phyloP scores from a whole-genome alignment of 192 early-diverging fungal species.

The Coemansia sp. region DNA sequence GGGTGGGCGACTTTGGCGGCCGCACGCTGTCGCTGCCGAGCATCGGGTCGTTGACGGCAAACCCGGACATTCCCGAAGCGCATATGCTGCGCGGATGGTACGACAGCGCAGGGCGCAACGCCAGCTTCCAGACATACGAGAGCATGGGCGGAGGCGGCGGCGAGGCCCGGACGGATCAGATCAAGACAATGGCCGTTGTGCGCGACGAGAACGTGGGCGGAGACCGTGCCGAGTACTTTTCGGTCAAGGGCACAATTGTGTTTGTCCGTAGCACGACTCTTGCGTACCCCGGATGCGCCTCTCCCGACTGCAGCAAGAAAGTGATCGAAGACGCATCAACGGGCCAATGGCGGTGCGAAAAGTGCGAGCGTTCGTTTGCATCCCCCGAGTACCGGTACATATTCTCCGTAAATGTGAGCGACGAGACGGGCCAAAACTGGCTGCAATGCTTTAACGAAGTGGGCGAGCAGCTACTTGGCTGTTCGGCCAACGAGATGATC shows the following conservation, averaged over 20 bases:
- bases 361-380: conserved; percentile 71
- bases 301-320: conserved; percentile 84
- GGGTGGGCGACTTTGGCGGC: conserved; percentile 86
- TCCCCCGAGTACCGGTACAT: conserved; percentile 84
- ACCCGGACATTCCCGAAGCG: conserved; percentile 79
- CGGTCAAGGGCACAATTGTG: conserved; percentile 65
- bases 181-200: conserved; percentile 68
- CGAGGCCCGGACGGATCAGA: conserved; percentile 21
- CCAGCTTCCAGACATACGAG: conserved; percentile 39
- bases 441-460: conserved; percentile 85
- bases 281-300: conserved; percentile 85
- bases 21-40: conserved; percentile 58
- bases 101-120: conserved; percentile 37
- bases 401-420: conserved; percentile 65
- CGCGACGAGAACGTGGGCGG: conserved; percentile 70
- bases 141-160: conserved; percentile 25
- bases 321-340: conserved; percentile 60
- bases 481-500: conserved; percentile 67
- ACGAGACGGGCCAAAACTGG: conserved; percentile 80
- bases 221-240: conserved; percentile 77
- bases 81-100: conserved; percentile 71
- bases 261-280: conserved; percentile 70
- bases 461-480: conserved; percentile 67
- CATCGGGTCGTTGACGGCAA: conserved; percentile 54
- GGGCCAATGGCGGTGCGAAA: conserved; percentile 87